These are phyloP conservation scores for Penicillium capsulatum DNA, from an alignment of 2,329 filamentous ascomycete genomes.

Conservation along the genomic window DNA sequence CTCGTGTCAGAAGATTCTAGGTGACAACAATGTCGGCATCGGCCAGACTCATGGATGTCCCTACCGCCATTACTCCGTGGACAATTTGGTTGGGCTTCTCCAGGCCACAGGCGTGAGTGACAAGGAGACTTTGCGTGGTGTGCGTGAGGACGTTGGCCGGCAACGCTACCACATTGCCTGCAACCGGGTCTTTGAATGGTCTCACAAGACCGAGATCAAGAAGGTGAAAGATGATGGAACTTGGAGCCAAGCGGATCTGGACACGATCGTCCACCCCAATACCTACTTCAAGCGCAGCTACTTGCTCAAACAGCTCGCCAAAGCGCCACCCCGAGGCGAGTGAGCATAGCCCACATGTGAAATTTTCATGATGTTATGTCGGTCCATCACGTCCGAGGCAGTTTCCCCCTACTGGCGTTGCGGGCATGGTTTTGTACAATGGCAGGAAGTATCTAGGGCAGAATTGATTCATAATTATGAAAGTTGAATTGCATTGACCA, in stretches of 20 bases:
- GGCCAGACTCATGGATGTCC: conserved; percentile 95
- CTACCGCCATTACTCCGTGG: conserved; percentile 83
- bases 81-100: conserved; percentile 75
- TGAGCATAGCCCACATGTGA: conserved; percentile 12
- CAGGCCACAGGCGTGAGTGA: conserved; percentile 77
- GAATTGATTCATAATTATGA: background rate
- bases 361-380: conserved; percentile 49
- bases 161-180: conserved; percentile 92
- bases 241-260: conserved; percentile 70
- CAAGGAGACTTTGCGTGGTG: conserved; percentile 68
- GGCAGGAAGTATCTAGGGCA: conserved; percentile 6
- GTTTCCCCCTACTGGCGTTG: conserved; percentile 19
- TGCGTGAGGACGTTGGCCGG: conserved; percentile 83
- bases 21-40: conserved; percentile 77
- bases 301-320: conserved; percentile 73
- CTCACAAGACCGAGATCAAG: conserved; percentile 74
- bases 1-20: conserved; percentile 92
- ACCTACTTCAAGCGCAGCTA: conserved; percentile 97
- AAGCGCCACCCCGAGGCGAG: conserved; percentile 46
- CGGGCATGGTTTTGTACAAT: conserved; percentile 12
- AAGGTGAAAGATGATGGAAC: conserved; percentile 69
- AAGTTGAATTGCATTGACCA: too few species aligned
- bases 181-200: conserved; percentile 87
- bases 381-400: conserved; percentile 12
- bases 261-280: conserved; percentile 96